phyloP scores from a whole-genome alignment of 2,329 filamentous ascomycete genomes.

The Tolypocladium inflatum region DNA sequence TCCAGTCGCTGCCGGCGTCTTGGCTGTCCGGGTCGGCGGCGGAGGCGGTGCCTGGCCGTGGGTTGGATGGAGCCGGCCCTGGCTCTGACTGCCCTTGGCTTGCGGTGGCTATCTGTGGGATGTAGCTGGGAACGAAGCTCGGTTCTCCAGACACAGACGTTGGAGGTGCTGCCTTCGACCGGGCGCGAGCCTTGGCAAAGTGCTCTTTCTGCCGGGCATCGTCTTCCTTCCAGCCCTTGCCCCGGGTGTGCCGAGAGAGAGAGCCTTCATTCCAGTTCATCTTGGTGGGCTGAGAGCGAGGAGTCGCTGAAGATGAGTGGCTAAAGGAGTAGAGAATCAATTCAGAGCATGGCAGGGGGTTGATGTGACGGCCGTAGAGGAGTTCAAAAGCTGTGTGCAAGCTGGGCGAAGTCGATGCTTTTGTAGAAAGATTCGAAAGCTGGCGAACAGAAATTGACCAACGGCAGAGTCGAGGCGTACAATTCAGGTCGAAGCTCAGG shows the following conservation, averaged over 20 bases:
- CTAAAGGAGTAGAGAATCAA: not conserved
- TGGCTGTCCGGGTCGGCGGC: not conserved
- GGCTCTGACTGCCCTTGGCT: not conserved
- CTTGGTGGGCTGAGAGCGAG: not conserved
- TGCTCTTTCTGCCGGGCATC: constrained; percentile 24
- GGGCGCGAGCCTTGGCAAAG: constrained; percentile 25
- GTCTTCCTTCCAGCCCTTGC: constrained; percentile 22
- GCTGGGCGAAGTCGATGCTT: not conserved
- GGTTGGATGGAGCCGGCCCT: not conserved
- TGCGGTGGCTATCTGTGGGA: constrained; percentile 1
- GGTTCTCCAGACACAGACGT: not conserved
- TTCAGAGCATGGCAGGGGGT: not conserved
- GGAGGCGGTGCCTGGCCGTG: not conserved
- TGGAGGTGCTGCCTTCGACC: not conserved
- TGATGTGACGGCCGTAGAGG: not conserved
- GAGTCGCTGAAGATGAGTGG: not conserved
- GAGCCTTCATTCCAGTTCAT: constrained; percentile 35
- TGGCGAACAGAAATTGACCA: not conserved
- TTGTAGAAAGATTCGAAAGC: not conserved
- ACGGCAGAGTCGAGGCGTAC: not conserved
- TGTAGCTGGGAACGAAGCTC: constrained; percentile 18
- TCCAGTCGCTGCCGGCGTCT: not conserved
- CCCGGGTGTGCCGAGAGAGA: constrained; percentile 25
- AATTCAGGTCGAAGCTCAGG: not conserved
- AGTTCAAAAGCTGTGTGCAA: not conserved